A percentile compares a stretch with the other conserved stretches of the same genome.
These are phyloP conservation scores for Citrus medica DNA, from an alignment of 345 rosid species.

Conservation along the genomic window DNA sequence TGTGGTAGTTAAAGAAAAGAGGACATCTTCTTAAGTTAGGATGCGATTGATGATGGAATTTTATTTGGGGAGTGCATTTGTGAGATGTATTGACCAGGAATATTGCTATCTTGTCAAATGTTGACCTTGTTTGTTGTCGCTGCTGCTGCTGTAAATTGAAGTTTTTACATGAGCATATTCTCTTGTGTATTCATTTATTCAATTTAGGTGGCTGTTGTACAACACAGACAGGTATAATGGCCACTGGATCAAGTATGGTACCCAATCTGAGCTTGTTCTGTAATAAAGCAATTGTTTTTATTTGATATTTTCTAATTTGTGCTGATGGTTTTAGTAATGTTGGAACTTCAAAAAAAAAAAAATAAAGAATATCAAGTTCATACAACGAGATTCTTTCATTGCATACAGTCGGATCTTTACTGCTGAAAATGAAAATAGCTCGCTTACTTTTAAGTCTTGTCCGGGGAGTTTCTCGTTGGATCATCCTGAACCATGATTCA, in stretches of 20 bases:
- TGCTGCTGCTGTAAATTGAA: not conserved
- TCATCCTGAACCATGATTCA: no score
- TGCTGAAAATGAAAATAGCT: no score
- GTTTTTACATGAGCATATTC: not conserved
- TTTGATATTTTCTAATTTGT: not conserved
- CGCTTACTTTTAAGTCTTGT: no score
- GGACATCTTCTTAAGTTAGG: slow-evolving; percentile 31
- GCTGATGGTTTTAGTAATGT: not conserved
- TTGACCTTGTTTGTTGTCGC: not conserved
- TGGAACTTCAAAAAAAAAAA: no score
- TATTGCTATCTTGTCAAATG: not conserved
- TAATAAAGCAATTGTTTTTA: not conserved
- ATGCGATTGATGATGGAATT: not conserved
- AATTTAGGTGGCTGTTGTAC: not conserved
- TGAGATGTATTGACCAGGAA: not conserved
- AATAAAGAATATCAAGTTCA: no score
- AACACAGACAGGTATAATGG: not conserved
- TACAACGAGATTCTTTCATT: no score
- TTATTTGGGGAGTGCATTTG: not conserved
- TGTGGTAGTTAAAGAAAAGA: slow-evolving; percentile 59
- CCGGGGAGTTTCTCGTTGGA: no score
- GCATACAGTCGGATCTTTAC: no score
- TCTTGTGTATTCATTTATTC: not conserved
- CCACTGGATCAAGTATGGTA: not conserved
- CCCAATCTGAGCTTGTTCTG: not conserved